Conservation (phyloP, 2,329 filamentous ascomycete genomes). For the Trichoderma sp. region DNA sequence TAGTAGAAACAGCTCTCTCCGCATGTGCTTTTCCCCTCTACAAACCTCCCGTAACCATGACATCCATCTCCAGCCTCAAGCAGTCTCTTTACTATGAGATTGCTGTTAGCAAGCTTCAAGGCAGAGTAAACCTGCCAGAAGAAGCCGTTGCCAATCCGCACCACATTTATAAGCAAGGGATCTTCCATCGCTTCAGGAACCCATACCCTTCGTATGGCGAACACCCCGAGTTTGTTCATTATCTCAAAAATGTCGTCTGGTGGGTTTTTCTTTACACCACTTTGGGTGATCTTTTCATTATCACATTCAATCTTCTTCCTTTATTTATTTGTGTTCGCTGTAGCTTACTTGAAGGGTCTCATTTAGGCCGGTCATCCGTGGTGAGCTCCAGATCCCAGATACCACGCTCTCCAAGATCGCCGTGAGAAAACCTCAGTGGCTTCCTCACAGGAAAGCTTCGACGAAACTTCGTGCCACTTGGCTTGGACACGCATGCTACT, state of each 20-base stretch:
- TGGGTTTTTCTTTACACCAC: not conserved
- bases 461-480: slow-evolving; percentile 81
- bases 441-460: slow-evolving; percentile 60
- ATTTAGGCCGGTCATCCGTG: slow-evolving; percentile 43
- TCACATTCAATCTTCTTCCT: not conserved
- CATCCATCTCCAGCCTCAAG: not conserved
- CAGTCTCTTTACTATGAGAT: not conserved
- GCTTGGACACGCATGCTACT: slow-evolving; percentile 94
- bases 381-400: slow-evolving; percentile 56
- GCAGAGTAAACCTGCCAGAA: slow-evolving; percentile 44
- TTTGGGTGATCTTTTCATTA: not conserved
- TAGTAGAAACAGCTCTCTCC: not conserved
- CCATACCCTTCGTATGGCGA: slow-evolving; percentile 51
- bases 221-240: slow-evolving; percentile 32
- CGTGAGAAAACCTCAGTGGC: slow-evolving; percentile 69
- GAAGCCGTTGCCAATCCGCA: slow-evolving; percentile 52
- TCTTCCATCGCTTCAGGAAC: slow-evolving; percentile 53
- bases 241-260: slow-evolving; percentile 43
- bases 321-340: not conserved
- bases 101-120: slow-evolving; percentile 43
- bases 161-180: slow-evolving; percentile 50
- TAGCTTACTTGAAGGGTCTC: not conserved
- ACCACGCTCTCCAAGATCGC: slow-evolving; percentile 67
- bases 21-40: not conserved
- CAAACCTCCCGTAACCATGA: not conserved